Conservation (phyloP, 2,329 filamentous ascomycete species). For the Cladosporium oxysporum region DNA sequence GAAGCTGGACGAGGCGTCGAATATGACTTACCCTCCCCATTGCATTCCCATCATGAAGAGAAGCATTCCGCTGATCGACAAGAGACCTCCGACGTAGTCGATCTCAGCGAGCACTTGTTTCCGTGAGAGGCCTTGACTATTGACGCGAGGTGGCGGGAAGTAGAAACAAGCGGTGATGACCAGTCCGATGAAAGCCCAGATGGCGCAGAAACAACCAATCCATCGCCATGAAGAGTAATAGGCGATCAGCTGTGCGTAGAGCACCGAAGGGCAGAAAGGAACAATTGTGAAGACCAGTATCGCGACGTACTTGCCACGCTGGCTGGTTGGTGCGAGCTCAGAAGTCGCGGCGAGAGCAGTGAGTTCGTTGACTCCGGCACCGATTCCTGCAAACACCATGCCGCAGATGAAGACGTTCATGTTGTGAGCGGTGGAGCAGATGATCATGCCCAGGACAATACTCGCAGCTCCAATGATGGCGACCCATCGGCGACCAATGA, state of each 20-base stretch:
- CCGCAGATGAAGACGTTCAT: constrained; percentile 67
- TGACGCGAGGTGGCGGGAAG: constrained; percentile 52
- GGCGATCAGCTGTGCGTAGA: constrained; percentile 63
- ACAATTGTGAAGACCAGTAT: constrained; percentile 63
- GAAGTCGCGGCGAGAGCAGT: constrained; percentile 68
- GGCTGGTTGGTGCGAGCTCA: constrained; percentile 66
- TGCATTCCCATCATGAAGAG: constrained; percentile 52
- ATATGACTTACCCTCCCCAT: constrained; percentile 21
- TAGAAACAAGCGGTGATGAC: constrained; percentile 56
- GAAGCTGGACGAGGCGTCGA: neutral
- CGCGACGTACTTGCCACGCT: constrained; percentile 65
- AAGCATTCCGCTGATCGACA: constrained; percentile 53
- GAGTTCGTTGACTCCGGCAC: constrained; percentile 68
- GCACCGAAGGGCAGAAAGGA: constrained; percentile 63
- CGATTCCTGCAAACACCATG: constrained; percentile 63
- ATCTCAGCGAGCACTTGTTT: constrained; percentile 49
- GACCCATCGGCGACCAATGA: constrained; percentile 63
- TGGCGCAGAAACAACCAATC: constrained; percentile 54
- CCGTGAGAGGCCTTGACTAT: constrained; percentile 37
- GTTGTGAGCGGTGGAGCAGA: constrained; percentile 57
- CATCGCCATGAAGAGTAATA: constrained; percentile 56
- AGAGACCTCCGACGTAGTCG: constrained; percentile 55
- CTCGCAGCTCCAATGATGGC: constrained; percentile 56
- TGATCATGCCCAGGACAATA: constrained; percentile 61
- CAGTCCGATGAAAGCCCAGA: constrained; percentile 55